Percentiles rank a stretch among this genome's conserved stretches.
Conservation (phyloP, 805 yeast species). For the Saccharomyces cerevisiae region DNA sequence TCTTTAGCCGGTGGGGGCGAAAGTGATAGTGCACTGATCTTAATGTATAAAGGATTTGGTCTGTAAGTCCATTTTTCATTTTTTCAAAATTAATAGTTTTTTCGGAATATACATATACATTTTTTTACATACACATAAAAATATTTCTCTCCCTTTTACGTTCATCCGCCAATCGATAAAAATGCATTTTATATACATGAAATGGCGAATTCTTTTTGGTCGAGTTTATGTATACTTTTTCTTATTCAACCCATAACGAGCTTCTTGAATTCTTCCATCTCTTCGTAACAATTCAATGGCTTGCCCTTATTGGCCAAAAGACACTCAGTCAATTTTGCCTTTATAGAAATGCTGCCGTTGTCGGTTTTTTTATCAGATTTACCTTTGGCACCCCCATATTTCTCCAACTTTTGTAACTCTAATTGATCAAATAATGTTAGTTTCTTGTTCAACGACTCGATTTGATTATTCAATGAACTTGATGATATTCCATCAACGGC, state of each 20-base stretch:
- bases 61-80: conserved; percentile 27
- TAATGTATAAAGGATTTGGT: conserved; percentile 78
- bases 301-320: conserved; percentile 50
- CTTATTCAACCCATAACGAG: conserved; percentile 36
- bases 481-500: conserved; percentile 29
- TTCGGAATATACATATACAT: conserved; percentile 6
- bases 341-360: conserved; percentile 33
- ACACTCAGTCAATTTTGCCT: conserved; percentile 46
- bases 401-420: conserved; percentile 17
- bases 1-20: conserved; percentile 95
- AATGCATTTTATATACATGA: neutral
- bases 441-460: conserved; percentile 32
- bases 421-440: conserved; percentile 32
- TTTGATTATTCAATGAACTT: conserved; percentile 34
- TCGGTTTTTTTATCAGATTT: conserved; percentile 9
- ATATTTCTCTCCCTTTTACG: conserved; percentile 1
- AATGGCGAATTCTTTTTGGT: neutral
- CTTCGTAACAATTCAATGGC: conserved; percentile 76
- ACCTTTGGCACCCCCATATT: conserved; percentile 2
- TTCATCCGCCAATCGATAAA: neutral
- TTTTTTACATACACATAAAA: conserved; percentile 1
- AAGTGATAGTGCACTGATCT: conserved; percentile 86
- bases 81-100: conserved; percentile 1
- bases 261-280: conserved; percentile 60
- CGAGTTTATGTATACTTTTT: neutral